Evolutionary conservation across 768 basidiomycete genomes (phyloP), one percentile per base, ranked within the genome.

Genomic region (Phaffia tasmanica): DNA sequence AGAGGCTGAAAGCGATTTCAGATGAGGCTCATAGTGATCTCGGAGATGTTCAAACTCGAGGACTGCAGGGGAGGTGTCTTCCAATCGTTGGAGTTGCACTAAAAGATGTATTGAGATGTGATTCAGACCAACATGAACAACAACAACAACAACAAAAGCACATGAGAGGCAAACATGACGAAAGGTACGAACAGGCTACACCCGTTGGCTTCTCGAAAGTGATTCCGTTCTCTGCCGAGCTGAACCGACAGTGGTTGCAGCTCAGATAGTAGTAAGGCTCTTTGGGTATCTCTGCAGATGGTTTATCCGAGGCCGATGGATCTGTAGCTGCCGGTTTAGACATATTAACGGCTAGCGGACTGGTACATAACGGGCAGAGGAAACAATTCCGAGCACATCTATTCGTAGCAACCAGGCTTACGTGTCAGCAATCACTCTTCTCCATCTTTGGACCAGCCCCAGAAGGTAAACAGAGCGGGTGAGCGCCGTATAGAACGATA

Each of bases 311-410:
- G 60, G 65, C 49, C 55, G 64, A 50, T 35, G 63, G 6, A 35
- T 47, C 53, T 18, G 71, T 57, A n/a, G 62, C 49, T 0, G 59
- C 32, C n/a, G 71, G 65, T 50, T 95, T 90, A 9, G 89, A 90
- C 16, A 89, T 85, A n/a, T 93, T 90, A 8, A 93, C 86, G 21
- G 87, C 84, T 3, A 97, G 81, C 5, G 91, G 89, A 73, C 94
- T 89, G 57, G 84, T 82, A 77, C 95, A 99, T 73, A 84, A 85
- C 3, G 95, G 95, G 75, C 95, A 99, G 77, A 87, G 83, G 78
- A 98, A 98, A 79, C 95, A 99, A 73, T 95, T 97, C 64, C 95
- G 83, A 21, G 94, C 92, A 76, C 95, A 99, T 83, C 95, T 97
- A 74, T 9, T 21, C 35, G 35, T 69, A 64, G 59, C 56, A 30